A percentile compares a stretch with the other conserved stretches of the same genome.
Evolutionary conservation across 1,284 basidiomycete species (phyloP).

Genomic region (Marasmius tenuissimus): DNA sequence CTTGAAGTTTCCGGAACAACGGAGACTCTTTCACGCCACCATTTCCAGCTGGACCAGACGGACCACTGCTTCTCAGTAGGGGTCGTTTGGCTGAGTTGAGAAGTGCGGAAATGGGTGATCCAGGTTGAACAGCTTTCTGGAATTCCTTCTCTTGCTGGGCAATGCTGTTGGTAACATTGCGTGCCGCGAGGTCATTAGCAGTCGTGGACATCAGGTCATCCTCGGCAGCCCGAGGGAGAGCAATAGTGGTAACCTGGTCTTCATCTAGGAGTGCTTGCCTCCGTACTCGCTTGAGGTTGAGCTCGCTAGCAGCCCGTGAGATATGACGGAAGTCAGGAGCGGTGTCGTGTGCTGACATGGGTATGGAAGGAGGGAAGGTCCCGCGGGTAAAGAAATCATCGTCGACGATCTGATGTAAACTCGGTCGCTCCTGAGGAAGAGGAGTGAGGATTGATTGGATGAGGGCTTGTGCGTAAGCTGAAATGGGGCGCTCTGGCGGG

Average conservation of each 20-base stretch:
- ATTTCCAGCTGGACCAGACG: slow-evolving; percentile 19
- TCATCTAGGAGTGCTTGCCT: slow-evolving; percentile 61
- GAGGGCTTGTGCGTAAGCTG: slow-evolving; percentile 73
- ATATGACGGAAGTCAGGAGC: slow-evolving; percentile 78
- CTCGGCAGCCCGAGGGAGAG: slow-evolving; percentile 30
- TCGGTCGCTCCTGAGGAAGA: slow-evolving; percentile 79
- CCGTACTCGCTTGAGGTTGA: slow-evolving; percentile 70
- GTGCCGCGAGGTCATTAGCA: slow-evolving; percentile 18
- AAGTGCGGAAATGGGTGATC: slow-evolving; percentile 90
- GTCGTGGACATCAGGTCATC: slow-evolving; percentile 13
- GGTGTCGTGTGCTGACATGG: slow-evolving; percentile 72
- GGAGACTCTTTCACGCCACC: slow-evolving; percentile 47
- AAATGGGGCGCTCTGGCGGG: slow-evolving; percentile 76
- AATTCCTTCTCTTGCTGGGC: slow-evolving; percentile 94
- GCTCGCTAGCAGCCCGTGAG: slow-evolving; percentile 57
- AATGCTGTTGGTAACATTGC: slow-evolving; percentile 58
- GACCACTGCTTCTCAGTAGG: slow-evolving; percentile 65
- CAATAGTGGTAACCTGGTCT: slow-evolving; percentile 47
- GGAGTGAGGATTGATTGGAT: slow-evolving; percentile 87
- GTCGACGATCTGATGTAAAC: slow-evolving; percentile 82
- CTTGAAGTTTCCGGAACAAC: slow-evolving; percentile 45
- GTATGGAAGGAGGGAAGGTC: slow-evolving; percentile 80
- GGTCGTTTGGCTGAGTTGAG: slow-evolving; percentile 89
- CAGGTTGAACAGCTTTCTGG: slow-evolving; percentile 93
- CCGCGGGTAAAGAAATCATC: slow-evolving; percentile 87